These are phyloP conservation scores for Papiliotrema laurentii DNA, from an alignment of 1,284 basidiomycete species.

Conservation along the genomic window DNA sequence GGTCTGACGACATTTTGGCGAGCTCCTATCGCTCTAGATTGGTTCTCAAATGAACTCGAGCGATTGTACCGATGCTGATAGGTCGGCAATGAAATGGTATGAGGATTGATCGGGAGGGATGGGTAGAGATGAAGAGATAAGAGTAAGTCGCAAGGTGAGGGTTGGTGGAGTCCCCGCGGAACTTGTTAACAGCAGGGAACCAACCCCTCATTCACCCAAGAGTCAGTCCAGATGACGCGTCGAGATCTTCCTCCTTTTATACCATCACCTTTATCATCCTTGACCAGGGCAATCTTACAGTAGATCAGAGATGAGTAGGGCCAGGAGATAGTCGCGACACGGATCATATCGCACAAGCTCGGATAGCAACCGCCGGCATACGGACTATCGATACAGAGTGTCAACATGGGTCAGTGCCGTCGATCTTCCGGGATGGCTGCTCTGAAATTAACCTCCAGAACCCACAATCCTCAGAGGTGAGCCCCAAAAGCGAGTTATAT, in stretches of 20 bases:
- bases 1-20: constrained; percentile 4
- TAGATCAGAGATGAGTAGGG: constrained; percentile 3
- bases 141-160: too few relatives aligned
- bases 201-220: too few relatives aligned
- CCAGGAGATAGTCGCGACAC: background rate
- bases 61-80: background rate
- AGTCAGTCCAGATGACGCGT: too few relatives aligned
- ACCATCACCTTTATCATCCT: too few relatives aligned
- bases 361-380: background rate
- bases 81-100: background rate
- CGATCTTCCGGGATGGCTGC: background rate
- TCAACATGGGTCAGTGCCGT: constrained; percentile 15
- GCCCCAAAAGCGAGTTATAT: constrained; percentile 1
- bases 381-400: background rate
- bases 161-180: too few relatives aligned
- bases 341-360: background rate
- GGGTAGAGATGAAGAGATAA: too few relatives aligned
- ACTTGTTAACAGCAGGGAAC: too few relatives aligned
- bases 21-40: background rate
- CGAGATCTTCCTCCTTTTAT: too few relatives aligned
- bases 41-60: background rate
- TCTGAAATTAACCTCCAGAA: constrained; percentile 18
- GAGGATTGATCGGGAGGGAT: too few relatives aligned
- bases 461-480: constrained; percentile 38
- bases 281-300: too few relatives aligned